Conservation (phyloP, 2,329 filamentous ascomycete species). For the Alternaria postmessia region DNA sequence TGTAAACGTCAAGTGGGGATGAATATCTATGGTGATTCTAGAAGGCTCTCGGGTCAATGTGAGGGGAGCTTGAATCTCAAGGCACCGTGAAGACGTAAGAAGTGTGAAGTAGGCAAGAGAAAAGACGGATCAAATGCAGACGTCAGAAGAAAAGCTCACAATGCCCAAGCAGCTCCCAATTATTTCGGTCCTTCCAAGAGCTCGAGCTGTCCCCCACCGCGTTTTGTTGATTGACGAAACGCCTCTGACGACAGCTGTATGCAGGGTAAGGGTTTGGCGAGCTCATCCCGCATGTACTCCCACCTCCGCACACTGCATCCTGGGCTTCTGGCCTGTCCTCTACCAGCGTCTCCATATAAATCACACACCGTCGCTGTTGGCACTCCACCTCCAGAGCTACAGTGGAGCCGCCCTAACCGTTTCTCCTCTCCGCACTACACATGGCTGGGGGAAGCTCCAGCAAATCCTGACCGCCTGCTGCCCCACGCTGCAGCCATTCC, state of each 20-base stretch:
- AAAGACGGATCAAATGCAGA: slow-evolving; percentile 12
- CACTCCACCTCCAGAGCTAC: slow-evolving; percentile 28
- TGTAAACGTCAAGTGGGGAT: not conserved
- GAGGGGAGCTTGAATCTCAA: slow-evolving; percentile 13
- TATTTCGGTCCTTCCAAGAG: slow-evolving; percentile 22
- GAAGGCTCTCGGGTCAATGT: slow-evolving; percentile 4
- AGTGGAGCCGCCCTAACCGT: slow-evolving; percentile 20
- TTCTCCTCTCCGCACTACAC: slow-evolving; percentile 14
- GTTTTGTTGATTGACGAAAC: slow-evolving; percentile 19
- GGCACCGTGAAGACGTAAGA: slow-evolving; percentile 20
- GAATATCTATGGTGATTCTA: slow-evolving; percentile 1
- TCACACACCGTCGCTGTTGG: slow-evolving; percentile 23
- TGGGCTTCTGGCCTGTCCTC: slow-evolving; percentile 11
- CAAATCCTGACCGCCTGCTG: slow-evolving; percentile 17
- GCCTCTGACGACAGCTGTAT: slow-evolving; percentile 35
- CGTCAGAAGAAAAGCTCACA: slow-evolving; percentile 9
- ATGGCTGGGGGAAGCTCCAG: slow-evolving; percentile 6
- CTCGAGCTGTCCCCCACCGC: slow-evolving; percentile 27
- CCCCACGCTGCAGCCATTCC: slow-evolving; percentile 10
- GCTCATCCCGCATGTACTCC: slow-evolving; percentile 15
- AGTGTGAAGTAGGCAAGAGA: not conserved
- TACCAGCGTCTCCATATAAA: slow-evolving; percentile 31
- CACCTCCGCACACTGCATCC: slow-evolving; percentile 16
- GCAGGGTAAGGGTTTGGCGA: slow-evolving; percentile 36
- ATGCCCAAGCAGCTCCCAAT: slow-evolving; percentile 15